Percentiles rank a stretch among this genome's conserved stretches.
Conservation (phyloP, 108 stramenopile species). For the Hondaea fermentalgiana region DNA sequence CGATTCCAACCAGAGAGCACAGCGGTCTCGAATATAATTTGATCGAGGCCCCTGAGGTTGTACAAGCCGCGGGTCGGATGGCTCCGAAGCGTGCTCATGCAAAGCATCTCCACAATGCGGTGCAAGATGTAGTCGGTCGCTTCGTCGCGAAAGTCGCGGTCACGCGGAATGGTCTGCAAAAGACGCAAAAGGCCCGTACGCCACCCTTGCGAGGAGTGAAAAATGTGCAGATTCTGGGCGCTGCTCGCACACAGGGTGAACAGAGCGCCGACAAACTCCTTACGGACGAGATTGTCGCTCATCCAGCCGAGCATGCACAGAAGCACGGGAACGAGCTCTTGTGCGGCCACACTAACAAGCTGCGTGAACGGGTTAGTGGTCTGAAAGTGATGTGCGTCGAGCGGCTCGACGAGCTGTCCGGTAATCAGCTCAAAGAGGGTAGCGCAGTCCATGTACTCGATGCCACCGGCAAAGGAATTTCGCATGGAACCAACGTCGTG, state of each 20-base stretch:
- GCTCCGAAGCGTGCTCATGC: not conserved
- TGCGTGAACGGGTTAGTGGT: not conserved
- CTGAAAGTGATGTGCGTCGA: not conserved
- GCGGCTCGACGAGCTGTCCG: not conserved
- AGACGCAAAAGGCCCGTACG: not conserved
- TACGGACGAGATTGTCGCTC: not conserved
- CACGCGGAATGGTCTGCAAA: not conserved
- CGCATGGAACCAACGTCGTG: not conserved
- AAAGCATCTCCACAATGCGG: not conserved
- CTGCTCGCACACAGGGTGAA: not conserved
- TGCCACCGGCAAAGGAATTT: not conserved
- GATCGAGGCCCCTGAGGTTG: not conserved
- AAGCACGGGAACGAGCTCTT: not conserved
- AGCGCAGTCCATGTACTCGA: not conserved
- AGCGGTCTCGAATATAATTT: not conserved
- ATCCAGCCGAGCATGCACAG: constrained; percentile 15
- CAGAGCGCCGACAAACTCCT: not conserved
- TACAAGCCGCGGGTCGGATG: not conserved
- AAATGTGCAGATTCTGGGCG: not conserved
- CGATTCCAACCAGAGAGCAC: not conserved
- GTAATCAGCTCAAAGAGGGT: not conserved
- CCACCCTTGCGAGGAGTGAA: not conserved
- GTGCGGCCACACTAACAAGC: not conserved
- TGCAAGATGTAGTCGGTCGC: not conserved
- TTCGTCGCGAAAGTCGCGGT: not conserved